Evolutionary conservation across 2,329 filamentous ascomycete genomes (phyloP).

Genomic region (Penicillium olsonii): DNA sequence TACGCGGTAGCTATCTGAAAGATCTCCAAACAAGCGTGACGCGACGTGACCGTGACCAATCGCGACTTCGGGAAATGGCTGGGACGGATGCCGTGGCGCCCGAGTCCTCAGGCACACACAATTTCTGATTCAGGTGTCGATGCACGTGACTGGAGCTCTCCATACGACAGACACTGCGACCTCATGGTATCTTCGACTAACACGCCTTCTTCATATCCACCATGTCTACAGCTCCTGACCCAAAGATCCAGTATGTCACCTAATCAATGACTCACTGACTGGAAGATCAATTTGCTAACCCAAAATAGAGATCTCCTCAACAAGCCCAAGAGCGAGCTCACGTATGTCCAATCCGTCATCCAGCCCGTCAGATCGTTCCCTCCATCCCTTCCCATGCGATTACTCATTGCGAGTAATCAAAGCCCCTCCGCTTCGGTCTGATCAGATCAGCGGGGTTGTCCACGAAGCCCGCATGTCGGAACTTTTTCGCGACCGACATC

Average conservation of each 20-base stretch:
- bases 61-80: slow-evolving; percentile 25
- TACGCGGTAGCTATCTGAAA: slow-evolving; percentile 31
- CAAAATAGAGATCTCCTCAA: slow-evolving; percentile 75
- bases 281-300: slow-evolving; percentile 20
- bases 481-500: slow-evolving; percentile 11
- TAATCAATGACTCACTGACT: slow-evolving; percentile 20
- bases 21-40: slow-evolving; percentile 39
- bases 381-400: slow-evolving; percentile 3
- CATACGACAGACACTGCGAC: slow-evolving; percentile 2
- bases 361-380: neutral
- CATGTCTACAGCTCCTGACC: slow-evolving; percentile 59
- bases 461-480: slow-evolving; percentile 10
- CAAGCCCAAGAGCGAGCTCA: slow-evolving; percentile 88
- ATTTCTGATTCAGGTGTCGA: slow-evolving; percentile 1
- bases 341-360: slow-evolving; percentile 61
- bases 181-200: slow-evolving; percentile 7
- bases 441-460: slow-evolving; percentile 13
- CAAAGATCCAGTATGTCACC: slow-evolving; percentile 68
- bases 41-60: slow-evolving; percentile 44
- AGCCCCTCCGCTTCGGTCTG: slow-evolving; percentile 12
- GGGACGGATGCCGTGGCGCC: slow-evolving; percentile 3
- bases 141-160: slow-evolving; percentile 21
- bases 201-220: slow-evolving; percentile 36
- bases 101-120: neutral
- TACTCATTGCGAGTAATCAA: slow-evolving; percentile 5